Base-by-base conservation (phyloP, 2,329 filamentous ascomycete genomes). In the Pyrenochaeta sp. region DNA sequence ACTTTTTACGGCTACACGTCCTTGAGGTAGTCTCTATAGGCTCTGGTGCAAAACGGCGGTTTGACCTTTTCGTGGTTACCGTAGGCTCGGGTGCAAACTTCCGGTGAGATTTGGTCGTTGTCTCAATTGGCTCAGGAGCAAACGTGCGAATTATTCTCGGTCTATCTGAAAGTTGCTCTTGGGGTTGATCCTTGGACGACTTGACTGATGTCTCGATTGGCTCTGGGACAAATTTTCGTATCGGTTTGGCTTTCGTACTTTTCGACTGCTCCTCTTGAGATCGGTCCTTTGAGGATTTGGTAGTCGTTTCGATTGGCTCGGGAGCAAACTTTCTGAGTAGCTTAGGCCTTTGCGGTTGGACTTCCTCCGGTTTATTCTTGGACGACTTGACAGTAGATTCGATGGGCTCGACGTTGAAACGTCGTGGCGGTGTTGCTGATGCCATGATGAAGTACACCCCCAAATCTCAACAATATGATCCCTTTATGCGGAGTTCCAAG, bases 61-160 rank as follows among this genome's bases (percentile, higher is more conserved):
- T 84, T 32, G 83, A 83, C 31, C 60, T 65, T 32, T 47, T 49
- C 1, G 84, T 88, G 7, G 89, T 91, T 74, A 92, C 90, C 60
- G 92, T 85, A 14, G 89, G 88, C 49, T 90, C 83, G 30, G 89
- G 88, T 36, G 81, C 82, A 76, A 91, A 91, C 65, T 85, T 85
- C 49, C 75, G 61, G 27, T 55, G 52, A 9, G 54, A 63, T 40
- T 66, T 71, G 3, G 49, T 54, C 12, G 58, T 67, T 7, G 66
- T 75, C 56, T 73, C 66, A 23, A 71, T 43, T 5, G 68, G 68
- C 51, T 76, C 66, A 11, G 73, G 67, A 35, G 64, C 63, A 49
- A 75, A 73, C 49, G 51, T 66, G 37, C 72, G 66, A 30, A 50
- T n/a, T n/a, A 58, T 61, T 37, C 66, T 69, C 6, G 60, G 45